Evolutionary conservation across 805 yeast genomes (phyloP).

Genomic region (Wickerhamomyces tratensis): DNA sequence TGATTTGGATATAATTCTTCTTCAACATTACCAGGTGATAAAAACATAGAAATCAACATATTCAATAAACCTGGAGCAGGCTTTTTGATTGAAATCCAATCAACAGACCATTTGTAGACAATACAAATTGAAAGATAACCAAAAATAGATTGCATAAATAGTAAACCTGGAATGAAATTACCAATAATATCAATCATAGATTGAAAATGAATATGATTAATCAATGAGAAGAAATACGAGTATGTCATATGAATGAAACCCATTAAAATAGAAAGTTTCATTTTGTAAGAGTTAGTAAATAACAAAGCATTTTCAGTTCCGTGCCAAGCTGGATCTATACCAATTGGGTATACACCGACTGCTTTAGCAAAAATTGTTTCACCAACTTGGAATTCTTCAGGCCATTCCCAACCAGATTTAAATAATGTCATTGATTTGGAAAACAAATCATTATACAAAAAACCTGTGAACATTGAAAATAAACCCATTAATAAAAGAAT

Average conservation of each 20-base stretch:
- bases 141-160: slow-evolving; percentile 94
- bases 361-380: slow-evolving; percentile 58
- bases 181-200: slow-evolving; percentile 79
- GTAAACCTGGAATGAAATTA: slow-evolving; percentile 86
- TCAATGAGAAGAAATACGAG: slow-evolving; percentile 75
- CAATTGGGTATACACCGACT: slow-evolving; percentile 64
- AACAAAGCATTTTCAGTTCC: slow-evolving; percentile 88
- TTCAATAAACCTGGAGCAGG: slow-evolving; percentile 91
- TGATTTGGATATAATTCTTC: slow-evolving; percentile 80
- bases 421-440: slow-evolving; percentile 86
- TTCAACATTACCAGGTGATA: slow-evolving; percentile 82
- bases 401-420: slow-evolving; percentile 90
- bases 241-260: slow-evolving; percentile 94
- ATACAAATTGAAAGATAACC: slow-evolving; percentile 85
- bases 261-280: slow-evolving; percentile 92
- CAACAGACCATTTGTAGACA: slow-evolving; percentile 88
- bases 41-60: slow-evolving; percentile 92
- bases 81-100: slow-evolving; percentile 70
- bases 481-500: slow-evolving; percentile 86
- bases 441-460: slow-evolving; percentile 88
- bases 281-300: slow-evolving; percentile 92
- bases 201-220: slow-evolving; percentile 62
- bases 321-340: slow-evolving; percentile 95
- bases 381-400: slow-evolving; percentile 59
- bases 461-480: slow-evolving; percentile 93